These are phyloP conservation scores for Lentinula sp. DNA, from an alignment of 768 basidiomycete species.

Conservation along the genomic window DNA sequence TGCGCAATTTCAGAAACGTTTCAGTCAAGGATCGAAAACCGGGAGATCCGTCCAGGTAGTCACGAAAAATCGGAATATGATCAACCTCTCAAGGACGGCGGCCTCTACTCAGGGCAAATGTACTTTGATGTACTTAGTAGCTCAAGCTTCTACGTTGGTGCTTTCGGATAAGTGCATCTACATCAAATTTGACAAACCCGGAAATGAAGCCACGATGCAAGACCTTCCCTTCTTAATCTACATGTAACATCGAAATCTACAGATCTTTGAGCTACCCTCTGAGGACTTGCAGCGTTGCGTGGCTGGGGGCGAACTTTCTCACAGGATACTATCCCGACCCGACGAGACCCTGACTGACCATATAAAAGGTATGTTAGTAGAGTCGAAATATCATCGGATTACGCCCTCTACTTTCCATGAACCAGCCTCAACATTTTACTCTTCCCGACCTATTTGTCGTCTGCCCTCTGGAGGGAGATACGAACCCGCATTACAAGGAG, in stretches of 20 bases:
- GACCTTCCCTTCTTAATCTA: not conserved
- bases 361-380: not conserved
- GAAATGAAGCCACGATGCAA: conserved; percentile 1
- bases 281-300: not conserved
- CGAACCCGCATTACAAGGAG: conserved; percentile 51
- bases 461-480: conserved; percentile 40
- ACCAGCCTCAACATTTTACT: conserved; percentile 28
- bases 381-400: not conserved
- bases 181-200: not conserved
- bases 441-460: conserved; percentile 52
- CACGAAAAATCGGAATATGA: not conserved
- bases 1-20: too few species aligned
- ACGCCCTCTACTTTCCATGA: not conserved
- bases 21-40: too few species aligned
- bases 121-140: not conserved
- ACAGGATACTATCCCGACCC: not conserved
- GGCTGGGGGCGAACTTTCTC: not conserved
- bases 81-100: not conserved
- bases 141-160: not conserved
- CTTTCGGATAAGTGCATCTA: not conserved
- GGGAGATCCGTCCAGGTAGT: too few species aligned
- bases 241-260: not conserved
- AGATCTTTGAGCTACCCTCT: conserved; percentile 1
- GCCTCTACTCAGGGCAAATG: not conserved
- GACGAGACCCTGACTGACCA: not conserved